These are phyloP conservation scores for Bremia lactucae DNA, from an alignment of 352 stramenopile species.

Conservation along the genomic window DNA sequence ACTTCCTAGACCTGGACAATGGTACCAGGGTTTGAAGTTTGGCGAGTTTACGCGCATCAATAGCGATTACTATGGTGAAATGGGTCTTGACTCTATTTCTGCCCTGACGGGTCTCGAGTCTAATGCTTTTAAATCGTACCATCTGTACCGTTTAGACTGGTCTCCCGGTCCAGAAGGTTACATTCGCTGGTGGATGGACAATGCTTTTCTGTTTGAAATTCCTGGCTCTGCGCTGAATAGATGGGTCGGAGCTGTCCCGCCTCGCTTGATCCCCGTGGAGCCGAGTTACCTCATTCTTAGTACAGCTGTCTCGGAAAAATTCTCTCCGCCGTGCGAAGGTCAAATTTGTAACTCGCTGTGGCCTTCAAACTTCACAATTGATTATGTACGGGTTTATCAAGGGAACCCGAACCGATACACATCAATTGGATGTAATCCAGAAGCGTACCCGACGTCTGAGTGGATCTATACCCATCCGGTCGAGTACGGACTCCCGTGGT, in stretches of 20 bases:
- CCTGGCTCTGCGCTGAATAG: conserved; percentile 75
- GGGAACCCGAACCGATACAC: conserved; percentile 84
- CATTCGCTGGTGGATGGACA: conserved; percentile 91
- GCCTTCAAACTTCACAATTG: conserved; percentile 90
- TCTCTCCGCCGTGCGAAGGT: conserved; percentile 83
- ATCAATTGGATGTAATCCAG: conserved; percentile 88
- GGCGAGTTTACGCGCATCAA: conserved; percentile 87
- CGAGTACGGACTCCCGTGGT: conserved; percentile 76
- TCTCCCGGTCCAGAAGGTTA: conserved; percentile 83
- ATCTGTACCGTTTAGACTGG: conserved; percentile 95
- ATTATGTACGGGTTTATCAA: conserved; percentile 93
- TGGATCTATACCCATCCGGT: conserved; percentile 89
- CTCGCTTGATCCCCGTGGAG: conserved; percentile 88
- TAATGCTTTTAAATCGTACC: conserved; percentile 87
- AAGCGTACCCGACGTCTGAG: conserved; percentile 78
- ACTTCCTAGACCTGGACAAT: conserved; percentile 60
- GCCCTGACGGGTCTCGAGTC: conserved; percentile 87
- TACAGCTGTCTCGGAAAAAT: conserved; percentile 94
- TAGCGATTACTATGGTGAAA: conserved; percentile 92
- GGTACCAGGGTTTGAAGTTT: conserved; percentile 85
- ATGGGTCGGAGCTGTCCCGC: conserved; percentile 54
- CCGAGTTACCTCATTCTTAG: conserved; percentile 97
- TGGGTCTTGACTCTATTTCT: conserved; percentile 90
- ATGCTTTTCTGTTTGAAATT: conserved; percentile 91
- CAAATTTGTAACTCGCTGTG: conserved; percentile 90